Base-by-base conservation (phyloP, 169 alveolate species). In the Perkinsus olseni region DNA sequence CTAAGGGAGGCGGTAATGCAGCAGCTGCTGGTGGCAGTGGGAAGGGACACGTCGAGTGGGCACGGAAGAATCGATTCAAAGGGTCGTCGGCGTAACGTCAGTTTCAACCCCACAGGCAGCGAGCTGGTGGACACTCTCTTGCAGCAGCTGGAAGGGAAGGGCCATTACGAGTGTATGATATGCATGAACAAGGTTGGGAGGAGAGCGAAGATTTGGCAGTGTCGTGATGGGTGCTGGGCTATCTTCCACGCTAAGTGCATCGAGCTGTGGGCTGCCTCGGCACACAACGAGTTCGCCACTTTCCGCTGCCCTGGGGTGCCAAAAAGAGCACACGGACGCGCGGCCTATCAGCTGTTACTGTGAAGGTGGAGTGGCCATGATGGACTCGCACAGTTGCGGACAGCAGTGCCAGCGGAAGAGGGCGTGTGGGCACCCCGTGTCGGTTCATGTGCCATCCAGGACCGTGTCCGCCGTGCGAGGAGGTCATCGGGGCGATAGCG, bases 401-500 rank as follows among this genome's bases (percentile, higher is more conserved):
- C 96, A 97, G 62, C 91, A 90, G 13, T 97, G 98, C 91, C 93
- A 95, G 28, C 94, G 95, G 39, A 93, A 94, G 91, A 94, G 96
- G 92, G 96, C 96, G 17, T 97, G 98, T 39, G 94, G 95, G 17
- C 98, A 97, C 93, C 94, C n/a, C 94, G 45, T 97, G 98, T 74
- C 93, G 95, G 17, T 91, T 95, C 37, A 93, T 91, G n/a, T 97
- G 98, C 92, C 98, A 97, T 92, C 98, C 98, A 38, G 98, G 98
- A 82, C 96, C 97, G 39, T 97, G 99, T 92, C 98, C 98, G 1
- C 98, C 97, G 91, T 97, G 99, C 93, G 94, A 94, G 40, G 95
- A 94, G 38, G 92, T 94, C 74, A 97, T 96, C 50, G 92, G 93
- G 20, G 93, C 93, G 21, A 93, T 96, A 0, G 91, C 92, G n/a